These are phyloP conservation scores for Pythium vanterpoolii DNA, from an alignment of 352 stramenopile genomes.

Conservation along the genomic window DNA sequence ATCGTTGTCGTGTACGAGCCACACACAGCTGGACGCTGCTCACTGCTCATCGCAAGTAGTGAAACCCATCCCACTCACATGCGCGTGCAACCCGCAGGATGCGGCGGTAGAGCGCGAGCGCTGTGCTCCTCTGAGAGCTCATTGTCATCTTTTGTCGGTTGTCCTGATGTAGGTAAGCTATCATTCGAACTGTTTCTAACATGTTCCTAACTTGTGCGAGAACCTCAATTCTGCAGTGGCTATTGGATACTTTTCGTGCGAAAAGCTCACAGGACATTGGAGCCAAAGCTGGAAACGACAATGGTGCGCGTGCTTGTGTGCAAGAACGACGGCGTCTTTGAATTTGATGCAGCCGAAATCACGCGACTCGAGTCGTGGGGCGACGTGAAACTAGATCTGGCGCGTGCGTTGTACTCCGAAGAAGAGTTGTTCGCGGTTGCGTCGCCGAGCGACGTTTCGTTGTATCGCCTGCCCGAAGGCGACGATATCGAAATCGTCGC, in stretches of 20 bases:
- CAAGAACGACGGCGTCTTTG: conserved; percentile 79
- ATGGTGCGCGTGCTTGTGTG: conserved; percentile 66
- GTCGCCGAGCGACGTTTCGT: conserved; percentile 48
- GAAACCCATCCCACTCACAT: conserved; percentile 35
- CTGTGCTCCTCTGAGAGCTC: conserved; percentile 23
- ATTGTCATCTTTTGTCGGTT: neutral
- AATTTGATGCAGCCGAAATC: conserved; percentile 51
- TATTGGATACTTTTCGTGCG: conserved; percentile 6
- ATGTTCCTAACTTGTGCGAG: neutral
- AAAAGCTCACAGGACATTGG: neutral
- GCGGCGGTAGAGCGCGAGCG: conserved; percentile 55
- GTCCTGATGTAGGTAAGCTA: no score
- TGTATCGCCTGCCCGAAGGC: conserved; percentile 55
- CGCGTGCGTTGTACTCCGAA: conserved; percentile 59
- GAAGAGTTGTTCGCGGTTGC: conserved; percentile 68
- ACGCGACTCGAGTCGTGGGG: conserved; percentile 26
- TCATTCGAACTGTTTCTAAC: neutral
- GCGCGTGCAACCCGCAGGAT: conserved; percentile 65
- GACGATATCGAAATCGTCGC: conserved; percentile 34
- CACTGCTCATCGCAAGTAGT: no score
- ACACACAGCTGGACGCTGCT: neutral
- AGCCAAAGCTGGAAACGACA: neutral
- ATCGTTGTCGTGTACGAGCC: neutral
- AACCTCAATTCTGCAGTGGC: conserved; percentile 2
- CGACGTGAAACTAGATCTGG: conserved; percentile 59